phyloP scores from a whole-genome alignment of 805 yeast species.

The Sugiyamaella qingdaonensis region DNA sequence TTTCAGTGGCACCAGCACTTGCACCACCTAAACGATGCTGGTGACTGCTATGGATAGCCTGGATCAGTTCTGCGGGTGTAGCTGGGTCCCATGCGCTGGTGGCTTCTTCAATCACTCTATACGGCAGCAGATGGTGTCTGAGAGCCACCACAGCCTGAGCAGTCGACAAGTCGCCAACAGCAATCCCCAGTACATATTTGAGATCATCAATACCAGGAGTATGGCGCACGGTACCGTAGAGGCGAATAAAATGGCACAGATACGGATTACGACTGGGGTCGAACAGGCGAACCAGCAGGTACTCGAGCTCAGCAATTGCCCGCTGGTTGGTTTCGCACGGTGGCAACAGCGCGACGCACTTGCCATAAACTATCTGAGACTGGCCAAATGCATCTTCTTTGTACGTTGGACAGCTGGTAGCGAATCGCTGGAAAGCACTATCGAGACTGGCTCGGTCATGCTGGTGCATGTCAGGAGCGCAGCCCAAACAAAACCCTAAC shows the following conservation, averaged over 20 bases:
- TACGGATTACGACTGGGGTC: conserved; percentile 12
- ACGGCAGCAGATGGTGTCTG: background rate
- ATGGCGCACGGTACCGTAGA: background rate
- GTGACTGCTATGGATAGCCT: background rate
- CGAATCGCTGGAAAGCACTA: too few relatives aligned
- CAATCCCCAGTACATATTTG: background rate
- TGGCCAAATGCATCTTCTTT: background rate
- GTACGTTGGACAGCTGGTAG: too few relatives aligned
- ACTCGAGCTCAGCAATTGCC: background rate
- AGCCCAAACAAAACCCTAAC: too few relatives aligned
- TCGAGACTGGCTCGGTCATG: background rate
- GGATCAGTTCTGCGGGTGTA: background rate
- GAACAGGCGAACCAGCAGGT: conserved; percentile 6
- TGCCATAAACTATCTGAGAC: background rate
- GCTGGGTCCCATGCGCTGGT: background rate
- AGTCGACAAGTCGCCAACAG: too few relatives aligned
- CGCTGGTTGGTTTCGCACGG: background rate
- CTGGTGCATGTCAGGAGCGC: background rate
- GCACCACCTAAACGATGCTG: background rate
- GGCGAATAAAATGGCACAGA: conserved; percentile 12
- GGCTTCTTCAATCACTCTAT: background rate
- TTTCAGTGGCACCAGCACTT: background rate
- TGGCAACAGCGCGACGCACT: background rate
- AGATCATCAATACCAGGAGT: background rate
- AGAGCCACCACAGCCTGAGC: background rate